Conservation (phyloP, 2,329 filamentous ascomycete species). For the Scytalidium lignicola region DNA sequence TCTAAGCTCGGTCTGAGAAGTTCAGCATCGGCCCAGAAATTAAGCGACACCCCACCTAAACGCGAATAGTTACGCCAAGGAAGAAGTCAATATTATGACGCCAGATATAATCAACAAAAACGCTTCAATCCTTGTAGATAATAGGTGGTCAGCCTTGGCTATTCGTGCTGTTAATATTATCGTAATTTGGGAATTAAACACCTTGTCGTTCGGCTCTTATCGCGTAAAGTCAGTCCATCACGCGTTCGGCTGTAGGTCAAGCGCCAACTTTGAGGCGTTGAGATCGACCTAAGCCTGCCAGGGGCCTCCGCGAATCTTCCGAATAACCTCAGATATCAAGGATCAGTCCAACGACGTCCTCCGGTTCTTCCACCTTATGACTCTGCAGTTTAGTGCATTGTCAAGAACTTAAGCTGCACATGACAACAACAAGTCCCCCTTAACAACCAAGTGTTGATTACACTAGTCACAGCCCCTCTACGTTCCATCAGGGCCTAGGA, state of each 20-base stretch:
- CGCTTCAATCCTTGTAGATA: constrained; percentile 10
- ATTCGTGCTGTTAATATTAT: constrained; percentile 4
- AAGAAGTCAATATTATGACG: not conserved
- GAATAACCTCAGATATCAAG: constrained; percentile 21
- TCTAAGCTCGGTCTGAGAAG: not conserved
- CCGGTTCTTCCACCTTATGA: not conserved
- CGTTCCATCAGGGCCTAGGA: constrained; percentile 8
- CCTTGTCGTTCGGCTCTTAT: constrained; percentile 4
- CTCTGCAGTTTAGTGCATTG: not conserved
- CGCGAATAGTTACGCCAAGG: constrained; percentile 6
- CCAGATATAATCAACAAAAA: constrained; percentile 14
- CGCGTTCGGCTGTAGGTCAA: constrained; percentile 12
- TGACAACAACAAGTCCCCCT: not conserved
- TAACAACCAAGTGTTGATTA: constrained; percentile 15
- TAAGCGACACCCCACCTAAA: constrained; percentile 13
- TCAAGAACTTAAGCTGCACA: not conserved
- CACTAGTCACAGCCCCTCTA: constrained; percentile 9
- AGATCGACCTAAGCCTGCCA: not conserved
- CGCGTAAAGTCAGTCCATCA: constrained; percentile 16
- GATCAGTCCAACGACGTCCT: not conserved
- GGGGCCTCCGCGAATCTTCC: constrained; percentile 2
- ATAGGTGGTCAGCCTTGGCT: constrained; percentile 3
- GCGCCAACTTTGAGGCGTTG: constrained; percentile 8
- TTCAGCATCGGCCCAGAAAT: not conserved
- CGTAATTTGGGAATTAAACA: constrained; percentile 3